Evolutionary conservation across 768 basidiomycete genomes (phyloP).

Genomic region (Gloeophyllum trabeum): DNA sequence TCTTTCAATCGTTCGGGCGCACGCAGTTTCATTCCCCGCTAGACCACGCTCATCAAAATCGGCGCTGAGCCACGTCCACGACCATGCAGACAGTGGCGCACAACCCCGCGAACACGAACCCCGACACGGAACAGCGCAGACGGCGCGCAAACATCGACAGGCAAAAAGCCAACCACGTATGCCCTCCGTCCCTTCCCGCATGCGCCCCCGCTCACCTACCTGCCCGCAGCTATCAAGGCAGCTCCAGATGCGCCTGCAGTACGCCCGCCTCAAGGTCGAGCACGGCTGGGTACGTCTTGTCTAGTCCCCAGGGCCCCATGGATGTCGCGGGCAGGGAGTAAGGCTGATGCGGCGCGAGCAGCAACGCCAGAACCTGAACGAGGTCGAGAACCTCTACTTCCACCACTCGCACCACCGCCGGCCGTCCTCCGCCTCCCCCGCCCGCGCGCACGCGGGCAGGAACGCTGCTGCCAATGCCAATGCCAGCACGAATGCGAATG

Average conservation of each 20-base stretch:
- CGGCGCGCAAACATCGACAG: slow-evolving; percentile 39
- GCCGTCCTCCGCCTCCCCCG: slow-evolving; percentile 11
- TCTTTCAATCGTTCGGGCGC: too few species aligned
- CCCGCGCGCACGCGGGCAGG: slow-evolving; percentile 13
- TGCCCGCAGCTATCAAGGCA: slow-evolving; percentile 48
- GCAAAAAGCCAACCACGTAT: slow-evolving; percentile 46
- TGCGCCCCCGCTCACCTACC: too few species aligned
- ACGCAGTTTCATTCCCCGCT: too few species aligned
- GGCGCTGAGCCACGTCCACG: too few species aligned
- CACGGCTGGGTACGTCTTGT: slow-evolving; percentile 71
- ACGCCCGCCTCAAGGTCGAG: slow-evolving; percentile 66
- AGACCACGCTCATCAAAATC: too few species aligned
- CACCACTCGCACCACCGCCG: slow-evolving; percentile 40
- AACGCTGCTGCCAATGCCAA: slow-evolving; percentile 13
- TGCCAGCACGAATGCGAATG: too few species aligned
- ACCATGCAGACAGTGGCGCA: too few species aligned
- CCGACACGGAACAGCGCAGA: slow-evolving; percentile 20
- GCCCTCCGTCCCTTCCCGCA: too few species aligned
- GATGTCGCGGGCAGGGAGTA: too few species aligned
- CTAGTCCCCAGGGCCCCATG: background rate
- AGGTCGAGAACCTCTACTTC: slow-evolving; percentile 74
- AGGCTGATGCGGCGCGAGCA: slow-evolving; percentile 15
- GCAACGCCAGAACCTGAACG: slow-evolving; percentile 70
- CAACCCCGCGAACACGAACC: too few species aligned
- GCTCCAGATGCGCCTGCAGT: slow-evolving; percentile 62